Evolutionary conservation across 129 eudicot species (phyloP).

Genomic region (Apium graveolens): DNA sequence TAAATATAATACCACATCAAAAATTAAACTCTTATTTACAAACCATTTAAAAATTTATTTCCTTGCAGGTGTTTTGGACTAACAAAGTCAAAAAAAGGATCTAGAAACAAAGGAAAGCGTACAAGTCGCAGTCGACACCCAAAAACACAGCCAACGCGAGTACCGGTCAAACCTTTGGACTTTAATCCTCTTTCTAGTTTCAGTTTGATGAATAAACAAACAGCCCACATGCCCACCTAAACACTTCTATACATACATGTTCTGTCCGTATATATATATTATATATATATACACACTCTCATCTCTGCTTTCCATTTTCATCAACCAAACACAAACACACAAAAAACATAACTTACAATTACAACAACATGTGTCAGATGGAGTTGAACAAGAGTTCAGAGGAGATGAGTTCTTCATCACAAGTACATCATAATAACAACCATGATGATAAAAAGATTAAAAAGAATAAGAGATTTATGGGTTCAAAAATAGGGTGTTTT

Average conservation of each 20-base stretch:
- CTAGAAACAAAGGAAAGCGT: background rate
- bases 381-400: background rate
- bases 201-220: background rate
- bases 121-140: background rate
- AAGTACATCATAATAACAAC: background rate
- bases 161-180: background rate
- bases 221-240: background rate
- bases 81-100: background rate
- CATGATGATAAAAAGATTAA: background rate
- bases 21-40: too few species aligned
- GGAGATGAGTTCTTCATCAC: background rate
- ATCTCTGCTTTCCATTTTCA: background rate
- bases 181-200: background rate
- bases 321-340: background rate
- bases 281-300: background rate
- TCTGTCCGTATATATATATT: background rate
- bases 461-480: slow-evolving; percentile 13
- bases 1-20: too few species aligned
- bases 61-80: too few species aligned
- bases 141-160: background rate
- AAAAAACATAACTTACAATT: background rate
- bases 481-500: slow-evolving; percentile 41
- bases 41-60: too few species aligned
- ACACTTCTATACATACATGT: background rate
- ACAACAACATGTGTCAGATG: background rate